Conservation (phyloP, 2,329 filamentous ascomycete genomes). For the Fusarium continuum region DNA sequence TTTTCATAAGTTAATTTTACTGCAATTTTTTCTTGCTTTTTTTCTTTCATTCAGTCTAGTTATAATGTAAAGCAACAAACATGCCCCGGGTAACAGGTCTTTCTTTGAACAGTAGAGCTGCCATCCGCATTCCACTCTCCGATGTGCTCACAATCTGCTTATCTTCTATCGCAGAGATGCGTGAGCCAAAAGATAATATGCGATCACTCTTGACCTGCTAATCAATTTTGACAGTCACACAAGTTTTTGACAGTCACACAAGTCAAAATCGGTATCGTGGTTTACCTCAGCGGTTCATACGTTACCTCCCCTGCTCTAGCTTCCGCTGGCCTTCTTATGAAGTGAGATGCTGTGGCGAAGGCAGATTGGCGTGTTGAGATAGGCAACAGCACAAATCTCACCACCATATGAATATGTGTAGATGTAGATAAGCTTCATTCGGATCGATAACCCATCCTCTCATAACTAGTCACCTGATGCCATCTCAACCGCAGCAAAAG, state of each 20-base stretch:
- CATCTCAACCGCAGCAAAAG: background rate
- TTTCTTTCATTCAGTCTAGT: no score
- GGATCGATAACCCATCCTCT: background rate
- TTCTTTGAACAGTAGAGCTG: background rate
- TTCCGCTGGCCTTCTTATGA: constrained; percentile 52
- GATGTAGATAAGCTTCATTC: no score
- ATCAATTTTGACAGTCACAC: constrained; percentile 45
- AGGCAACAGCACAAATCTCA: no score
- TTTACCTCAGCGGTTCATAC: constrained; percentile 58
- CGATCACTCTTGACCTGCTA: constrained; percentile 35
- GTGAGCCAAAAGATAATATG: constrained; percentile 40
- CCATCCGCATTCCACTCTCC: background rate
- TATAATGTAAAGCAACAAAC: no score
- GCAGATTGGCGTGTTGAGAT: no score
- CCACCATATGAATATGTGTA: no score
- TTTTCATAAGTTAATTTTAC: no score
- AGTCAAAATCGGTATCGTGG: constrained; percentile 47
- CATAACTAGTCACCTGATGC: background rate
- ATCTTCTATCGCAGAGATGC: constrained; percentile 43
- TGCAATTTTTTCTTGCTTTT: no score
- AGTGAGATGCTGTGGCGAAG: no score
- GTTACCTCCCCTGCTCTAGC: constrained; percentile 58
- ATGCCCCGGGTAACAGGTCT: no score
- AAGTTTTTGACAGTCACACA: constrained; percentile 47
- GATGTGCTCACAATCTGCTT: background rate